Percentiles rank a stretch among this genome's conserved stretches.
These are phyloP conservation scores for Flaveria floridana DNA, from an alignment of 140 eudicot genomes.

Conservation along the genomic window DNA sequence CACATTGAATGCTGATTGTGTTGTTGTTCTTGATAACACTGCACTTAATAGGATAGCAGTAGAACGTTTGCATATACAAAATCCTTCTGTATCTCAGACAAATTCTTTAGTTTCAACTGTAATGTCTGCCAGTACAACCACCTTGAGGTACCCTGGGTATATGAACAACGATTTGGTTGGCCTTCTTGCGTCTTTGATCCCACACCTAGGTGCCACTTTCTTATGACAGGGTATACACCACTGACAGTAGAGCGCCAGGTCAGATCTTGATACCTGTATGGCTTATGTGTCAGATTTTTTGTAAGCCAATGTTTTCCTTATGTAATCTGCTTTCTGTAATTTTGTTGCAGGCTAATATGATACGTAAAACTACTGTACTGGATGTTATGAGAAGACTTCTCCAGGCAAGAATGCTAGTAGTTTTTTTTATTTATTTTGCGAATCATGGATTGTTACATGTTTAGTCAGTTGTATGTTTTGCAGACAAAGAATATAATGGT, in stretches of 20 bases:
- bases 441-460: slow-evolving; percentile 4
- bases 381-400: slow-evolving; percentile 99
- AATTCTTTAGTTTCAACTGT: slow-evolving; percentile 91
- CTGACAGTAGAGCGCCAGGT: slow-evolving; percentile 98
- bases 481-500: slow-evolving; percentile 99
- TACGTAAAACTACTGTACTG: slow-evolving; percentile 95
- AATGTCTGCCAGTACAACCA: slow-evolving; percentile 99
- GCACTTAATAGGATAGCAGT: slow-evolving; percentile 94
- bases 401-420: slow-evolving; percentile 55
- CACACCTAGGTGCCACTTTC: slow-evolving; percentile 97
- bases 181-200: slow-evolving; percentile 96
- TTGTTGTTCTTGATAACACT: slow-evolving; percentile 96
- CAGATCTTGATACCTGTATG: slow-evolving; percentile 20
- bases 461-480: slow-evolving; percentile 35
- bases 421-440: background rate
- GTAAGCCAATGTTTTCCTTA: background rate
- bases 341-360: slow-evolving; percentile 81
- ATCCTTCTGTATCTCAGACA: slow-evolving; percentile 90
- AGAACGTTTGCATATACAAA: slow-evolving; percentile 80
- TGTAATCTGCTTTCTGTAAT: slow-evolving; percentile 9
- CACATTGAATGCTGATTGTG: slow-evolving; percentile 95
- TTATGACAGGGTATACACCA: slow-evolving; percentile 98
- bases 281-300: background rate
- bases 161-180: slow-evolving; percentile 99
- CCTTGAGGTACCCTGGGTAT: slow-evolving; percentile 92